A percentile compares a stretch with the other conserved stretches of the same genome.
These are phyloP conservation scores for Vitis rupestris DNA, from an alignment of 164 flowering plant species.

Conservation along the genomic window DNA sequence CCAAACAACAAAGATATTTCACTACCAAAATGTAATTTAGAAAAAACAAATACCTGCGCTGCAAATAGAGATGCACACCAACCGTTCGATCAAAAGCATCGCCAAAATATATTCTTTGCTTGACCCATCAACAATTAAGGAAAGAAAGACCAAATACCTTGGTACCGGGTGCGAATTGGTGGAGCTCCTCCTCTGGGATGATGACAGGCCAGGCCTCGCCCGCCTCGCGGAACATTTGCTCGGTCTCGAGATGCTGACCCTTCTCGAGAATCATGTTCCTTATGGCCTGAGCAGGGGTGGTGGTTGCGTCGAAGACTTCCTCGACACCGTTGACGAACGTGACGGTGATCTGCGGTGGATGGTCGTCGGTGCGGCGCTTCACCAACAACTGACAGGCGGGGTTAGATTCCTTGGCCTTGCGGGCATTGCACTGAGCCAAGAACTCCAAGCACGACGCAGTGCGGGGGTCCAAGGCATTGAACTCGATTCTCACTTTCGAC, in stretches of 20 bases:
- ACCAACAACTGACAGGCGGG: conserved; percentile 74
- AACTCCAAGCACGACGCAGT: conserved; percentile 88
- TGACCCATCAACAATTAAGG: background rate
- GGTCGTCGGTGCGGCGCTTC: conserved; percentile 86
- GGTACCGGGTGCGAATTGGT: conserved; percentile 49
- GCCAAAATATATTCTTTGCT: background rate
- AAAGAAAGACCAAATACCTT: conserved; percentile 43
- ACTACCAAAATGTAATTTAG: too few species aligned
- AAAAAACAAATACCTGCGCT: too few species aligned
- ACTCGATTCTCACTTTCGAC: conserved; percentile 82
- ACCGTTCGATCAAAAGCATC: conserved; percentile 31
- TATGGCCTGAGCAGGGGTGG: conserved; percentile 69
- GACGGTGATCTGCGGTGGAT: conserved; percentile 82
- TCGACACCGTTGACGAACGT: conserved; percentile 89
- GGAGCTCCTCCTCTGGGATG: conserved; percentile 81
- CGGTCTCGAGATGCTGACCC: conserved; percentile 79
- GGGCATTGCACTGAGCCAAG: conserved; percentile 87
- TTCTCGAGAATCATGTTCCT: conserved; percentile 71
- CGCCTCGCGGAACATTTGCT: conserved; percentile 89
- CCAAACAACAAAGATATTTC: too few species aligned
- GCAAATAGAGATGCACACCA: background rate
- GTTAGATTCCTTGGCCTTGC: conserved; percentile 89
- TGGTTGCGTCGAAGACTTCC: conserved; percentile 72
- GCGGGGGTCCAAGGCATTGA: conserved; percentile 84
- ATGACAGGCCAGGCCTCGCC: conserved; percentile 90